phyloP scores from a whole-genome alignment of 441 rosid genomes.

The Brassica balearica region DNA sequence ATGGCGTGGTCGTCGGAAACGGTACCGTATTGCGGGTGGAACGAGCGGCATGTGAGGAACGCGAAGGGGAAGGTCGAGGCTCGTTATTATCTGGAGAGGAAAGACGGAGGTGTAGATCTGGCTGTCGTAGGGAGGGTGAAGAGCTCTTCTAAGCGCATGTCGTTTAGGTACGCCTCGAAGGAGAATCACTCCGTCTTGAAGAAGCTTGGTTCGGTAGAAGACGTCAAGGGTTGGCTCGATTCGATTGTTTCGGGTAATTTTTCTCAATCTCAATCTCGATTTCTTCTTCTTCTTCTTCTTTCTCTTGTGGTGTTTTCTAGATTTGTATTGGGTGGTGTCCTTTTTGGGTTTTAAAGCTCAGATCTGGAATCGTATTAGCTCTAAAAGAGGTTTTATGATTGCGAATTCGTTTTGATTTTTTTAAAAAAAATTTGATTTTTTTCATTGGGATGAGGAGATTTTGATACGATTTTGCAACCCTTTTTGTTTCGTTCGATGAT shows the following conservation, averaged over 20 bases:
- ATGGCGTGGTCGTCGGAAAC: constrained; percentile 39
- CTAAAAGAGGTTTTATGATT: background rate
- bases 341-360: background rate
- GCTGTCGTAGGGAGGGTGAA: constrained; percentile 70
- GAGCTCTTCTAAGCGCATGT: constrained; percentile 54
- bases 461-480: background rate
- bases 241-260: constrained; percentile 68
- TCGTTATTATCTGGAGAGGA: constrained; percentile 66
- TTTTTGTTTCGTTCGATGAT: background rate
- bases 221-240: constrained; percentile 70
- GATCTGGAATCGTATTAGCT: constrained; percentile 14
- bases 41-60: constrained; percentile 58
- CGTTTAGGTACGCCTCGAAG: constrained; percentile 52
- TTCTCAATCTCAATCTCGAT: background rate
- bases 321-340: background rate
- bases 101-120: constrained; percentile 66
- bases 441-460: background rate
- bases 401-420: background rate
- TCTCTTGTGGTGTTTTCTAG: background rate
- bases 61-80: constrained; percentile 64
- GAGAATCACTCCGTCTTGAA: constrained; percentile 44
- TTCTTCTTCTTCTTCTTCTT: background rate
- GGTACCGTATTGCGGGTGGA: constrained; percentile 70
- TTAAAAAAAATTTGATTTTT: background rate
- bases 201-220: constrained; percentile 61